A percentile compares a stretch with the other conserved stretches of the same genome.
Conservation (phyloP, 1,284 basidiomycete genomes). For the Leccinum solheimii region DNA sequence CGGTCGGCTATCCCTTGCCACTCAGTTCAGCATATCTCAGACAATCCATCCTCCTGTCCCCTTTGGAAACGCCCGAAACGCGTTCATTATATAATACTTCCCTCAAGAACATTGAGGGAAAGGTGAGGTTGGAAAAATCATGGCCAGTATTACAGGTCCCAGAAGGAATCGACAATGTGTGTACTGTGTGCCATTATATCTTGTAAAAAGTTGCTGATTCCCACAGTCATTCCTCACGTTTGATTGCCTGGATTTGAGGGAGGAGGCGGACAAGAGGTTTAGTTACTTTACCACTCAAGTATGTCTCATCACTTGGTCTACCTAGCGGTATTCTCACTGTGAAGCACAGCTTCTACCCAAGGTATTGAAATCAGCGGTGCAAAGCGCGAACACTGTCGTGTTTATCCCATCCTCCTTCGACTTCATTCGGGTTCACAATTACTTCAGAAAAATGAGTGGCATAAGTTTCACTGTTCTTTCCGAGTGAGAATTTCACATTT, state of each 20-base stretch:
- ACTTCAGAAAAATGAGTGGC: conserved; percentile 74
- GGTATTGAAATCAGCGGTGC: conserved; percentile 88
- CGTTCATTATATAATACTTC: conserved; percentile 73
- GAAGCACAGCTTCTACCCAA: conserved; percentile 67
- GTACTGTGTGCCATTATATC: conserved; percentile 17
- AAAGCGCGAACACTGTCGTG: conserved; percentile 84
- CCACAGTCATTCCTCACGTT: conserved; percentile 71
- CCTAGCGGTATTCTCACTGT: conserved; percentile 2
- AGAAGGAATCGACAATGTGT: conserved; percentile 76
- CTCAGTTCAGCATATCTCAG: conserved; percentile 77
- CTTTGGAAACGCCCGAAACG: conserved; percentile 89
- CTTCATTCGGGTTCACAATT: conserved; percentile 89
- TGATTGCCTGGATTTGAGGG: conserved; percentile 68
- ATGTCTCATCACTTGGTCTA: conserved; percentile 12
- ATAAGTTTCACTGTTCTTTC: conserved; percentile 82
- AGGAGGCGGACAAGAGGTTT: conserved; percentile 88
- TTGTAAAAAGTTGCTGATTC: conserved; percentile 10
- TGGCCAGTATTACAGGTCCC: conserved; percentile 76
- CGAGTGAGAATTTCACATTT: conserved; percentile 56
- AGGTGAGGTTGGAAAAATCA: conserved; percentile 65
- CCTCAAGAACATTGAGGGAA: conserved; percentile 86
- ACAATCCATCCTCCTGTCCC: conserved; percentile 87
- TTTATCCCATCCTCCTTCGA: conserved; percentile 97
- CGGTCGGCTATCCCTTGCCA: neutral
- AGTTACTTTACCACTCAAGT: conserved; percentile 86